Base-by-base conservation (phyloP, 2,329 filamentous ascomycete species). In the Neocatenulostroma microsporum region DNA sequence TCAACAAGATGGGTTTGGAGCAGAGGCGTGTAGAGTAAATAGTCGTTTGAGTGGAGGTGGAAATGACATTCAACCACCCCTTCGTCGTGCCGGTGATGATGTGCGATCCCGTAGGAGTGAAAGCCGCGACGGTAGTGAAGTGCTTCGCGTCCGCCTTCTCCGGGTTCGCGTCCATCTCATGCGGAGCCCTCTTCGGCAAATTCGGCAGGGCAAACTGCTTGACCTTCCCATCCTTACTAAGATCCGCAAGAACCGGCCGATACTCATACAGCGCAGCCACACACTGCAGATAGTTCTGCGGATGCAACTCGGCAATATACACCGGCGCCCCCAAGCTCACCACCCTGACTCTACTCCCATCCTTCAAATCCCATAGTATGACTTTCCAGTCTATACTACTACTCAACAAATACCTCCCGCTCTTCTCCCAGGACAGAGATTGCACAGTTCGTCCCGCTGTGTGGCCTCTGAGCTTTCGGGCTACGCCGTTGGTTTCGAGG, bases 341-440 rank as follows among this genome's bases (percentile, higher is more conserved):
- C 49, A 85, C 88, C 47, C 88, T 81, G 53, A 88, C 69, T 41
- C 84, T 70, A 46, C 71, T 71, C 56, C 80, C 76, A 61, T 82
- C 73, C 55, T 82, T 74, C 40, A 98, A 69, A 62, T 98, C 91
- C 91, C 91, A 98, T 1, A 98, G 72, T 34, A 94, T 87, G 45
- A 84, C 88, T 63, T 93, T 94, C 84, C 89, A 96, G 55, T 94
- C 91, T 60, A 95, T 86, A 29, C 87, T 94, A 9, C 87, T 84
- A 40, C 86, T 94, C 39, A 98, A 74, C 35, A 98, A 71, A 62
- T 94, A 96, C 48, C 85, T 76, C 18, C 91, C 89, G 63, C 87
- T 85, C 51, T 82, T 75, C 35, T 89, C 95, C 91, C 91, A 98
- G 67, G 88, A 94, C 42, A 98, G 64, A 34, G 85, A 94, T 51